Conservation (phyloP, 73 alveolate species). For the Paramecium biaurelia region DNA sequence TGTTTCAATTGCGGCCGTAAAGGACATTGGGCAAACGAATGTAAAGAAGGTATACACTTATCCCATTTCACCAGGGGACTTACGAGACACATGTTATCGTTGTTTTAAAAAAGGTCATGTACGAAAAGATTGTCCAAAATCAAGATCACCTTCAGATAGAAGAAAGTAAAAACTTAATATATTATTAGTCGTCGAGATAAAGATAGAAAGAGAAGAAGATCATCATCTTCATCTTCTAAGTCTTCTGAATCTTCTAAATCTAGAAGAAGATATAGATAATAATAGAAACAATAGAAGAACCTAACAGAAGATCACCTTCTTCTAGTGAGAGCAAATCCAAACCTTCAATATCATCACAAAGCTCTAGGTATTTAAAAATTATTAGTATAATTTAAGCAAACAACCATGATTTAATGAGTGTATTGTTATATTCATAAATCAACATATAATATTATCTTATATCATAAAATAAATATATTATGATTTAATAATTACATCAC, state of each 20-base stretch:
- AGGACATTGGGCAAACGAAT: conserved; percentile 82
- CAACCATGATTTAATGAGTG: conserved; percentile 28
- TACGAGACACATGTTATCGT: conserved; percentile 71
- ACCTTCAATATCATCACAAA: background rate
- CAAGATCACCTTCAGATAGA: conserved; percentile 57
- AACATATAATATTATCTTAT: background rate
- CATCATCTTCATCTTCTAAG: conserved; percentile 49
- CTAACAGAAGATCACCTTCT: conserved; percentile 40
- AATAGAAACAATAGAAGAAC: background rate
- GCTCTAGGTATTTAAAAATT: background rate
- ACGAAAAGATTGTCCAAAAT: conserved; percentile 68
- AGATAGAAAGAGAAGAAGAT: conserved; percentile 40
- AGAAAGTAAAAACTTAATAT: background rate
- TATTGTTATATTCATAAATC: conserved; percentile 11
- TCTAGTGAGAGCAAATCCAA: background rate
- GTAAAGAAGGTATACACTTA: conserved; percentile 56
- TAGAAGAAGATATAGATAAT: conserved; percentile 26
- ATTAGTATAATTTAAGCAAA: conserved; percentile 25
- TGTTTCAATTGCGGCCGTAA: conserved; percentile 81
- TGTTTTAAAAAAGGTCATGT: conserved; percentile 69
- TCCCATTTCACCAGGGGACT: conserved; percentile 23
- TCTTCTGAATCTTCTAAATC: conserved; percentile 56
- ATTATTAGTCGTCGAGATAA: background rate
- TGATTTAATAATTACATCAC: background rate
- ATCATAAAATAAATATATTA: background rate